Evolutionary conservation across 768 basidiomycete genomes (phyloP), one percentile per base, ranked within the genome.

Genomic region (Tremella yokohamensis): DNA sequence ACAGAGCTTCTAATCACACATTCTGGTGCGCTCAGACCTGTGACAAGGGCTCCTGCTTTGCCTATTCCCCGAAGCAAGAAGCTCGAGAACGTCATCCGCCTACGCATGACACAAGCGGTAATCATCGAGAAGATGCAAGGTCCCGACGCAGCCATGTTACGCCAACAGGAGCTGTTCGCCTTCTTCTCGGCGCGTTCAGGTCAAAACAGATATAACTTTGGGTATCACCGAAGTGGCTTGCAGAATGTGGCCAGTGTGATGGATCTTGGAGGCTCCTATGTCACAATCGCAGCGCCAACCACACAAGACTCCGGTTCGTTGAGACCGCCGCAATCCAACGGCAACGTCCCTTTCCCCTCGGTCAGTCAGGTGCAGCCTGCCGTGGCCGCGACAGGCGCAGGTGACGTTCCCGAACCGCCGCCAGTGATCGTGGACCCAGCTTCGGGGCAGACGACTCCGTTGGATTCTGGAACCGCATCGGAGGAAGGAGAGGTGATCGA

Each of bases 121-220:
- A 78, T 97, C 49, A 82, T 82, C 16, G 96, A 98, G 77, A 83
- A 86, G 37, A 82, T 88, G 16, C 87, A 91, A 38, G 94, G 96
- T 0, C 82, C 90, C 0, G 90, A 93, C 66, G 83, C 84, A 40
- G 92, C 91, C 0, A 85, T 87, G 61, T 78, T 79, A 16, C 85
- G 84, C 56, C 92, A 90, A 84, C 79, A 90, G 15, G 89, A 90
- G 24, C 82, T 90, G 8, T 94, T 93, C 74, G 79, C 83, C 3
- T 96, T 88, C 87, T 85, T 91, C 69, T 85, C 90, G 0, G 86
- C 85, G 56, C 56, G 76, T 22, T 72, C 75, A 29, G 77, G 78
- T 25, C 63, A 64, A 70, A 78, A 64, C 34, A 29, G 62, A 37
- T 22, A 48, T 13, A 57, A 55, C 13, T 47, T 63, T 13, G 69